Evolutionary conservation across 1,139 yeast genomes (phyloP).

Genomic region (Candida pseudoviswanathii): DNA sequence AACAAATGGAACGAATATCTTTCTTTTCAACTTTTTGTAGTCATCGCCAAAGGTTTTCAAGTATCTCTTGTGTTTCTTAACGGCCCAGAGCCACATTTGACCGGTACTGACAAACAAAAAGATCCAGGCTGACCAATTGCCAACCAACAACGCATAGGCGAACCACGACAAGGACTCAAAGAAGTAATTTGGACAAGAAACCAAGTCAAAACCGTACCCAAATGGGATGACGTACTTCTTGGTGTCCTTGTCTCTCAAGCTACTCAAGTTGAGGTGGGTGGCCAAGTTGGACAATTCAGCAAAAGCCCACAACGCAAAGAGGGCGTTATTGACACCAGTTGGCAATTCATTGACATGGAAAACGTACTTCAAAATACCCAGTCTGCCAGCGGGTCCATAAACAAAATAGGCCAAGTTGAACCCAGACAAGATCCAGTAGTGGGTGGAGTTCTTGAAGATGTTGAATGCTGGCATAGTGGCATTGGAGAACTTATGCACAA

Average conservation of each 20-base stretch:
- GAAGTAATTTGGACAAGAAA: conserved; percentile 82
- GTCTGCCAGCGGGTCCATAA: conserved; percentile 54
- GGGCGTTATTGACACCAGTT: conserved; percentile 23
- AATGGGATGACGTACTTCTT: conserved; percentile 43
- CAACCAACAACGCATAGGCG: conserved; percentile 64
- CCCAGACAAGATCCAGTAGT: conserved; percentile 91
- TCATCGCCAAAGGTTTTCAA: conserved; percentile 71
- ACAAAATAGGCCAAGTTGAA: conserved; percentile 66
- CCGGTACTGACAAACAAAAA: conserved; percentile 71
- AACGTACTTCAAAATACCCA: conserved; percentile 20
- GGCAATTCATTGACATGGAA: conserved; percentile 39
- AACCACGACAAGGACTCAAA: conserved; percentile 83
- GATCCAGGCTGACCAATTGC: conserved; percentile 74
- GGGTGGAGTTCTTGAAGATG: conserved; percentile 84
- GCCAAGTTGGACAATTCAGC: conserved; percentile 74
- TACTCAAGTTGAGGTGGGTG: conserved; percentile 64
- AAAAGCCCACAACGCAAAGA: conserved; percentile 56
- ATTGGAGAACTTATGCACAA: conserved; percentile 80
- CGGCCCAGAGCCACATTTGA: conserved; percentile 84
- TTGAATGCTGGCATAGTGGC: conserved; percentile 92
- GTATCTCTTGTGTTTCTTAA: conserved; percentile 69
- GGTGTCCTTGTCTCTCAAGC: conserved; percentile 50
- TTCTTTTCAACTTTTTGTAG: conserved; percentile 69
- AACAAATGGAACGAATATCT: conserved; percentile 58
- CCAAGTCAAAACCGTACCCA: conserved; percentile 48